Conservation (phyloP, 345 rosid species). For the Lepidium africanum region DNA sequence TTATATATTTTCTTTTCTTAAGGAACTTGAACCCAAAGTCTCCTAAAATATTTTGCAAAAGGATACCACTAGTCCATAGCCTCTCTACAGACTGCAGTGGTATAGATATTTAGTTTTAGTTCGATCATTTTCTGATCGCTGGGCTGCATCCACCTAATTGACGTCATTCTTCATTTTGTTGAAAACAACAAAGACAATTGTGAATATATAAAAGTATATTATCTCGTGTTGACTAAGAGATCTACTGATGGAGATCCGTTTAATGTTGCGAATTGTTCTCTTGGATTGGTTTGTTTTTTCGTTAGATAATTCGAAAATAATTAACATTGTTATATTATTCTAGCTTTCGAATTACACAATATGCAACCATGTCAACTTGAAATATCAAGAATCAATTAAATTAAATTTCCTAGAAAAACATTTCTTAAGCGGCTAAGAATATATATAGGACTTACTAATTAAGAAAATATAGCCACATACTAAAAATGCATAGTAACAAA, state of each 20-base stretch:
- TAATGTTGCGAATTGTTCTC: constrained; percentile 9
- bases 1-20: too few species aligned
- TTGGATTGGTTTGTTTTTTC: neutral
- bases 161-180: neutral
- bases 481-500: neutral
- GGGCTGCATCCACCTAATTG: constrained; percentile 1
- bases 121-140: neutral
- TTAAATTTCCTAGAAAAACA: too few species aligned
- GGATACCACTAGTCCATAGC: too few species aligned
- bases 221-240: neutral
- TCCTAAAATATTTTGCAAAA: too few species aligned
- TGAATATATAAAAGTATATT: neutral
- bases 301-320: neutral
- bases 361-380: neutral
- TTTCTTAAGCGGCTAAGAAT: neutral
- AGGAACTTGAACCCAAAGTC: too few species aligned
- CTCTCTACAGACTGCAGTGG: too few species aligned
- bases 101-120: neutral
- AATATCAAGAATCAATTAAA: too few species aligned
- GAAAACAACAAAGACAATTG: neutral
- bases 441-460: neutral
- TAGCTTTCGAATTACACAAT: neutral
- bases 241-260: constrained; percentile 5
- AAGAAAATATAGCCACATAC: neutral
- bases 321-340: neutral